Evolutionary conservation across 768 basidiomycete species (phyloP), one percentile per base, ranked within the genome.

Genomic region (Candolleomyces efflorescens): DNA sequence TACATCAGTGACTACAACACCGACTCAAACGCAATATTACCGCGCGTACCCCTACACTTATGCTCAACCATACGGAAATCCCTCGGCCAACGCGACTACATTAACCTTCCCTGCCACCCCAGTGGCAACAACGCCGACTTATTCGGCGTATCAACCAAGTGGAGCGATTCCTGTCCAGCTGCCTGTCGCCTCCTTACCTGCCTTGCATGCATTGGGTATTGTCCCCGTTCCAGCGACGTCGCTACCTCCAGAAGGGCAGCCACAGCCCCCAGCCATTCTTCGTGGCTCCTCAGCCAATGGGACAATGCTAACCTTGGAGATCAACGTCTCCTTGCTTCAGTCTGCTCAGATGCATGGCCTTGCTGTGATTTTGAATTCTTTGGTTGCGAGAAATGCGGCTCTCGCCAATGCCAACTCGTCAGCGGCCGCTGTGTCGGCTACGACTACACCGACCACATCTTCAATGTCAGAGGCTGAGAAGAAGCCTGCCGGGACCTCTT

Each of bases 321-420:
- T 93, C 66, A 91, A 92, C 59, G 83, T 91, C 26, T 84, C 85
- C 15, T 70, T 86, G 18, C 74, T 93, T 55, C 86, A 90, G 68
- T 77, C 83, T 17, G 75, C 82, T n/a, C 90, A 92, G 65, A 86
- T 89, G 84, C 88, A 79, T 65, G 88, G 89, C 13, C 64, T 91
- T 62, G 87, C 87, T 18, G 73, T 86, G 60, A 74, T 92, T 11
- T 69, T 92, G 60, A 90, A 89, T 69, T 83, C 86, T 2, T 68
- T 91, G 61, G 85, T 89, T 78, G 78, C 82, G 24, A 77, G 81
- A 61, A 74, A 67, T 54, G 65, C 62, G n/a, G n/a, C 52, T 5
- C 23, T 13, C 24, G 56, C 48, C 20, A 53, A 65, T 49, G 51
- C 59, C 15, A 63, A 63, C 23, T 56, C 54, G n/a, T 20, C 59